Evolutionary conservation across 495 filamentous ascomycete genomes (phyloP), one percentile per base, ranked within the genome.

Genomic region (Penicillium angulare): DNA sequence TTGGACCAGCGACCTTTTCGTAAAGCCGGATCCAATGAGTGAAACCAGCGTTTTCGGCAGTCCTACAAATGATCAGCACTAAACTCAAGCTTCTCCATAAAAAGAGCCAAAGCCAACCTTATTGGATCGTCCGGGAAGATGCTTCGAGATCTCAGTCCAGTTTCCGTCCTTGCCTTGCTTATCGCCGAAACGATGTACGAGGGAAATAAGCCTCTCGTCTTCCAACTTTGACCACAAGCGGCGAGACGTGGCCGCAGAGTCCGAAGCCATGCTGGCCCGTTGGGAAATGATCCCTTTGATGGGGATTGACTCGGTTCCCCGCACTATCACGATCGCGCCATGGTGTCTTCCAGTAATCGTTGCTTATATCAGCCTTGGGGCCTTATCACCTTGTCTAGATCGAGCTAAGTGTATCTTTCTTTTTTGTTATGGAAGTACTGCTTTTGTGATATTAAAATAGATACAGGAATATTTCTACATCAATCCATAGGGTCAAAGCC

Each of bases 291-390:
- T 6, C 33, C 33, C n/a, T 29, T 36, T 36, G 15, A 17, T 20
- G 34, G 16, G 33, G 17, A 12, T 23, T 18, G 36, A 20, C 17
- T 41, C n/a, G 38, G 3, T 40, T 41, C 38, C 38, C 38, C 38
- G 38, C 38, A 23, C 21, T 41, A 23, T 15, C 9, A 13, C 10
- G n/a, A 39, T 39, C 17, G 36, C 36, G 17, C 18, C 36, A 22
- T 35, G 5, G n/a, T 6, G 5, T 35, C 13, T 16, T 39, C 36
- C 27, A 31, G 13, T 31, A 31, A 12, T 31, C 27, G 27, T 12
- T 31, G 36, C 36, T 39, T 39, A 39, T 39, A 39, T 39, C 36
- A 39, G 36, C 36, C 18, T 39, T 39, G 22, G 8, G 17, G 36
- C 36, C 13, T 17, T 7, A 12, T 21, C 13, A 7, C 10, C 7